Evolutionary conservation across 768 basidiomycete genomes (phyloP).

Genomic region (Clavaria fumosa): DNA sequence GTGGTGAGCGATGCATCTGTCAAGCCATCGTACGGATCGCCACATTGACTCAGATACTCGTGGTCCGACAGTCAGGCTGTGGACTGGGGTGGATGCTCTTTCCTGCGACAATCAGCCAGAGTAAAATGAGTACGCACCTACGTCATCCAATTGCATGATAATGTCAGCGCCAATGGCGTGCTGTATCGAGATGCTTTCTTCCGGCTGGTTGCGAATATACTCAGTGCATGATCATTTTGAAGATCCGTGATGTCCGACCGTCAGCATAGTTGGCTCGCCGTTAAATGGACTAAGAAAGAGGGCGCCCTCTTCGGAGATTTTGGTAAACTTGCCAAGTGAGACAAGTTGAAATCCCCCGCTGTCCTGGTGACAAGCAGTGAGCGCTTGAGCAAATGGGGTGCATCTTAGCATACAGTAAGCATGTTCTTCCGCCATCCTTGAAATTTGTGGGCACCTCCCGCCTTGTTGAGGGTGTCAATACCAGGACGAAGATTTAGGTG

Average conservation of each 20-base stretch:
- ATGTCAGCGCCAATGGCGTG: slow-evolving; percentile 88
- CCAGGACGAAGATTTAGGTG: slow-evolving; percentile 83
- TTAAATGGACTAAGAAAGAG: slow-evolving; percentile 74
- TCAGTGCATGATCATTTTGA: too few species aligned
- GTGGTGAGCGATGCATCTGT: slow-evolving; percentile 72
- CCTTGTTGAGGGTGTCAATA: slow-evolving; percentile 50
- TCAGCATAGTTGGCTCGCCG: slow-evolving; percentile 79
- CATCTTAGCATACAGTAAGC: slow-evolving; percentile 42
- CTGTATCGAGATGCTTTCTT: slow-evolving; percentile 83
- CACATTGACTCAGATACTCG: slow-evolving; percentile 82
- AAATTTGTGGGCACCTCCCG: slow-evolving; percentile 79
- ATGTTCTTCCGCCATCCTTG: slow-evolving; percentile 82
- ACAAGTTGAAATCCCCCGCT: slow-evolving; percentile 87
- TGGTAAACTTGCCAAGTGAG: slow-evolving; percentile 69
- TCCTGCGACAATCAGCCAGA: not conserved
- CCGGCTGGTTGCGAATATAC: slow-evolving; percentile 43
- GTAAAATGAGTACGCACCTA: slow-evolving; percentile 34
- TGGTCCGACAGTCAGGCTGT: slow-evolving; percentile 65
- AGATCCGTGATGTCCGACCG: too few species aligned
- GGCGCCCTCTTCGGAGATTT: slow-evolving; percentile 81
- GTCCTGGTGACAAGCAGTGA: slow-evolving; percentile 32
- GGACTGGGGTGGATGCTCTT: slow-evolving; percentile 29
- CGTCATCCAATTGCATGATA: slow-evolving; percentile 90
- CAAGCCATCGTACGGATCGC: slow-evolving; percentile 79
- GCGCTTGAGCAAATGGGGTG: not conserved